A percentile compares a stretch with the other conserved stretches of the same genome.
phyloP scores from a whole-genome alignment of 495 filamentous ascomycete genomes.

The Neurospora cerealis region DNA sequence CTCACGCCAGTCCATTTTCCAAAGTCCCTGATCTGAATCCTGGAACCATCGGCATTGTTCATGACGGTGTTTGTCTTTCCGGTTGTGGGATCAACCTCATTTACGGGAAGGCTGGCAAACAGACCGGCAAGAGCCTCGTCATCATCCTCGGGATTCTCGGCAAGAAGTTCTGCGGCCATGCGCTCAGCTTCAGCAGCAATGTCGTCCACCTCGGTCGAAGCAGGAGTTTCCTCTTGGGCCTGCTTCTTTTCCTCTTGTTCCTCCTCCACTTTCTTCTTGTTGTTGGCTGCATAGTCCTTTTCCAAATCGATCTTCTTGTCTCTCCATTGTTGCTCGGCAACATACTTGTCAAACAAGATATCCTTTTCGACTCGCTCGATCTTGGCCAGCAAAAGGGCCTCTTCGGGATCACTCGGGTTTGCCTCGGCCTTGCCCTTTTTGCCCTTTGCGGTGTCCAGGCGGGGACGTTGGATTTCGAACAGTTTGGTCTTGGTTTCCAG shows the following conservation, averaged over 20 bases:
- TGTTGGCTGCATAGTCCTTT: constrained; percentile 38
- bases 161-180: constrained; percentile 40
- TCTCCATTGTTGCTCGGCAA: constrained; percentile 69
- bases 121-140: constrained; percentile 47
- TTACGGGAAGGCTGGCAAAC: constrained; percentile 60
- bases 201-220: constrained; percentile 32
- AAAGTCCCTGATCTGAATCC: constrained; percentile 65
- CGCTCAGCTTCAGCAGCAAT: constrained; percentile 39
- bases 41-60: constrained; percentile 38
- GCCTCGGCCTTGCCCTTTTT: constrained; percentile 21
- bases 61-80: constrained; percentile 43
- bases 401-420: constrained; percentile 33
- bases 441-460: constrained; percentile 36
- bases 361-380: constrained; percentile 72
- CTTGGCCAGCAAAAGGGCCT: constrained; percentile 56
- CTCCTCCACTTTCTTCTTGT: constrained; percentile 26
- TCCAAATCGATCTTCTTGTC: constrained; percentile 55
- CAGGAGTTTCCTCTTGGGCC: constrained; percentile 7
- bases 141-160: constrained; percentile 41
- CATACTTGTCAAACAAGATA: constrained; percentile 69
- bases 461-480: constrained; percentile 61
- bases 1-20: constrained; percentile 64
- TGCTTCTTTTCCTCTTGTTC: constrained; percentile 16
- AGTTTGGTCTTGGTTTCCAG: constrained; percentile 59
- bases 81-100: constrained; percentile 42